Evolutionary conservation across 352 stramenopile genomes (phyloP).

Genomic region (Pythium pectinolyticum): DNA sequence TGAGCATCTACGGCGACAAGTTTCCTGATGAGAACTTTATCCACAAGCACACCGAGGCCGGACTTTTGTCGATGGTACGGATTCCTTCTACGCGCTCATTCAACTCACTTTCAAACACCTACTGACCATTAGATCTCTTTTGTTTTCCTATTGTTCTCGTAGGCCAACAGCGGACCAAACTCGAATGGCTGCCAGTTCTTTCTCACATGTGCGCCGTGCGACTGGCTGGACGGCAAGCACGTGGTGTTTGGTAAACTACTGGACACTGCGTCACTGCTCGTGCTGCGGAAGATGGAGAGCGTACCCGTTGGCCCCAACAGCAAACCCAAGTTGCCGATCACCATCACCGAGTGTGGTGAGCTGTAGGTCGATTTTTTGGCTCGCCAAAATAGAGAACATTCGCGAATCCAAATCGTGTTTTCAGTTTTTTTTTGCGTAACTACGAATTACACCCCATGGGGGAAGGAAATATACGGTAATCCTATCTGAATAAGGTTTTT

Average conservation of each 20-base stretch:
- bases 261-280: constrained; percentile 80
- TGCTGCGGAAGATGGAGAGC: constrained; percentile 92
- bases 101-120: too few relatives aligned
- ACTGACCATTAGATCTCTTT: too few relatives aligned
- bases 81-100: not conserved
- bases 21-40: constrained; percentile 84
- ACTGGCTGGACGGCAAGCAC: constrained; percentile 96
- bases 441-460: too few relatives aligned
- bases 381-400: too few relatives aligned
- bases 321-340: constrained; percentile 87
- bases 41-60: constrained; percentile 80
- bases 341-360: constrained; percentile 89
- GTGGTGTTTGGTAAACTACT: constrained; percentile 96
- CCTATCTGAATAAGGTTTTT: constrained; percentile 14
- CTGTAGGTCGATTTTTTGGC: too few relatives aligned
- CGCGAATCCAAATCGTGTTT: too few relatives aligned
- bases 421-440: too few relatives aligned
- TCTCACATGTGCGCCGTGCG: constrained; percentile 91
- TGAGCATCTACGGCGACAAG: constrained; percentile 89
- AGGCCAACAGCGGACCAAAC: constrained; percentile 93
- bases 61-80: constrained; percentile 80
- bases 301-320: constrained; percentile 79
- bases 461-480: too few relatives aligned
- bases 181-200: constrained; percentile 97
- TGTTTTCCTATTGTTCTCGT: constrained; percentile 5